Evolutionary conservation across 129 eudicot species (phyloP).

Genomic region (Calendula officinalis): DNA sequence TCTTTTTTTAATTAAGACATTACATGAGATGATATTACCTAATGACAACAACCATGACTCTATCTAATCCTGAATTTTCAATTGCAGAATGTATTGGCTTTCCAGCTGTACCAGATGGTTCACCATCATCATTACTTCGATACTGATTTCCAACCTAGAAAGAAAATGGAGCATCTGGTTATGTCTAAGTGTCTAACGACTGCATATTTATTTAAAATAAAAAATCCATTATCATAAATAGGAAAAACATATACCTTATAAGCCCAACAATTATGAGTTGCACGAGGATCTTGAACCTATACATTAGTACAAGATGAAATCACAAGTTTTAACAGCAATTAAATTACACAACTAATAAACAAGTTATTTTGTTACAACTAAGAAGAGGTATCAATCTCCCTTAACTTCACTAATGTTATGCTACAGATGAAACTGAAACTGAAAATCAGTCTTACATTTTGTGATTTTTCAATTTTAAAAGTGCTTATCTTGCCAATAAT

Average conservation of each 20-base stretch:
- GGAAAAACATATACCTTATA: constrained; percentile 57
- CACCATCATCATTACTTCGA: constrained; percentile 93
- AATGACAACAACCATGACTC: constrained; percentile 94
- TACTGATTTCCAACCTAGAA: constrained; percentile 81
- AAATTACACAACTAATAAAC: background rate
- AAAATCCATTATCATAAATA: background rate
- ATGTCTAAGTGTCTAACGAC: constrained; percentile 1
- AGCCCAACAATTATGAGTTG: constrained; percentile 97
- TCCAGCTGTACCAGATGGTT: constrained; percentile 98
- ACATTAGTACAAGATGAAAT: constrained; percentile 23
- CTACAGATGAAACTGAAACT: background rate
- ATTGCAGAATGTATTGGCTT: constrained; percentile 90
- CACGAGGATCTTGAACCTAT: constrained; percentile 75
- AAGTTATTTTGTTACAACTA: background rate
- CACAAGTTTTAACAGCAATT: constrained; percentile 13
- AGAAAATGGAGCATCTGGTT: background rate
- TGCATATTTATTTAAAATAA: background rate
- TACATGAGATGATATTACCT: constrained; percentile 44
- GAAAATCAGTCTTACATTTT: too few species aligned
- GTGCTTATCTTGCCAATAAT: background rate
- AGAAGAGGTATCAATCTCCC: background rate
- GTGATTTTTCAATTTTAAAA: background rate
- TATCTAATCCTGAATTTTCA: constrained; percentile 77
- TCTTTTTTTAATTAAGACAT: background rate
- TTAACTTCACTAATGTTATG: constrained; percentile 3